Evolutionary conservation across 2,329 filamentous ascomycete species (phyloP).

Genomic region (Davidsoniella eucalypti): DNA sequence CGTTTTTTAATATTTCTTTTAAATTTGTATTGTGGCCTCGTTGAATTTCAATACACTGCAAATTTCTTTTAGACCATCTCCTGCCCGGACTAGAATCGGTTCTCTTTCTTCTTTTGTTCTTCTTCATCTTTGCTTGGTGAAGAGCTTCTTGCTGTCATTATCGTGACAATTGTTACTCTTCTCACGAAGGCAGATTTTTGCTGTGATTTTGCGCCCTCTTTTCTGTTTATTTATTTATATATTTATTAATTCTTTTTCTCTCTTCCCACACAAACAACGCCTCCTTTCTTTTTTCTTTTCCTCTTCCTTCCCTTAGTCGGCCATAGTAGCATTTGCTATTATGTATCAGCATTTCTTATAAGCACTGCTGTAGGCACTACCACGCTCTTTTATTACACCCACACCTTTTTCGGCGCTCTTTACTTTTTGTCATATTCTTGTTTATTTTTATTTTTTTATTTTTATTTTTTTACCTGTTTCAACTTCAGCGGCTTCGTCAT

Average conservation of each 20-base stretch:
- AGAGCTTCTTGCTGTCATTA: background rate
- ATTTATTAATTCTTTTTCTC: background rate
- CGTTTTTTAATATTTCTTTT: too few species aligned
- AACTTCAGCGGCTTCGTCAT: background rate
- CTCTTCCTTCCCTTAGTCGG: background rate
- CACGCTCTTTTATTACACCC: background rate
- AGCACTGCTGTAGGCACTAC: too few species aligned
- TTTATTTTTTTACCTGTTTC: background rate
- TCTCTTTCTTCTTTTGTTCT: background rate
- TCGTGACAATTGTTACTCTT: background rate
- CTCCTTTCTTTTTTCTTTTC: conserved; percentile 4
- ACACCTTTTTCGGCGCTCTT: background rate
- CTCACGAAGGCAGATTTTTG: background rate
- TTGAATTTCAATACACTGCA: too few species aligned
- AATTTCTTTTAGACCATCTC: too few species aligned
- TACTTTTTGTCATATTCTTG: background rate
- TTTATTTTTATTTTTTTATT: too few species aligned
- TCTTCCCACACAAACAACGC: background rate
- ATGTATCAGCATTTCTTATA: too few species aligned
- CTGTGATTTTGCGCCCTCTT: background rate
- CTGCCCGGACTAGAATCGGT: too few species aligned
- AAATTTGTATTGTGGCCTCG: too few species aligned
- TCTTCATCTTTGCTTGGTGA: conserved; percentile 1
- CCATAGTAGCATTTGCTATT: too few species aligned
- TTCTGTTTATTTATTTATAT: background rate